Conservation (phyloP, 257 asterid species). For the Capsicum baccatum region DNA sequence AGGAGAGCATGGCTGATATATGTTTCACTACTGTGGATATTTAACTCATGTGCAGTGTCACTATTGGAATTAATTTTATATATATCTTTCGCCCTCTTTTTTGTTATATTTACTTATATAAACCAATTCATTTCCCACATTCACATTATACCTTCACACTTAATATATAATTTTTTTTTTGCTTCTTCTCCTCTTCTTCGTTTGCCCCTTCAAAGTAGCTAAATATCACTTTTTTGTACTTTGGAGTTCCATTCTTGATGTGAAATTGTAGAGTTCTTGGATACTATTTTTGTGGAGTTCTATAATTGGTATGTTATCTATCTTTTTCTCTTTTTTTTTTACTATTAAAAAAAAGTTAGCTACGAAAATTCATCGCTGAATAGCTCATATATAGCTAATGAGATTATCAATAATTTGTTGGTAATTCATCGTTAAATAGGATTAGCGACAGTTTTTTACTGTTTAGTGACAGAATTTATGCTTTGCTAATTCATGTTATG, state of each 20-base stretch:
- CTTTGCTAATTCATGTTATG: not conserved
- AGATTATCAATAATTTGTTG: not conserved
- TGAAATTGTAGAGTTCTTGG: not conserved
- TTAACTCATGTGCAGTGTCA: not conserved
- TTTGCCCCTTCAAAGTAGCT: not conserved
- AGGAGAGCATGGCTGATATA: not conserved
- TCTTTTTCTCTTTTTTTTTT: not conserved
- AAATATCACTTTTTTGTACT: not conserved
- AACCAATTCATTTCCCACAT: not conserved
- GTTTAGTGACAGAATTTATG: not conserved
- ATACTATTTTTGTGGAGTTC: not conserved
- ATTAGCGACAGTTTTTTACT: not conserved
- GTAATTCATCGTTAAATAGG: rapidly evolving
- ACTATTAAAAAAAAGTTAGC: not conserved
- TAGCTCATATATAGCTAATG: not conserved
- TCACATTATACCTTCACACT: not conserved
- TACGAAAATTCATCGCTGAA: not conserved
- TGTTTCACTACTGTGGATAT: not conserved
- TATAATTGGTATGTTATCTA: constrained; percentile 10
- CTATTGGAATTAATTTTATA: not conserved
- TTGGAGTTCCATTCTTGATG: not conserved
- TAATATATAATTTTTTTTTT: not conserved
- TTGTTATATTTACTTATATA: not conserved
- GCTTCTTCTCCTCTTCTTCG: not conserved
- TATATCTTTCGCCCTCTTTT: not conserved